Evolutionary conservation across 176 grass and related monocot genomes (phyloP), one percentile per base, ranked within the genome.

Genomic region (Eremochloa ophiuroides): DNA sequence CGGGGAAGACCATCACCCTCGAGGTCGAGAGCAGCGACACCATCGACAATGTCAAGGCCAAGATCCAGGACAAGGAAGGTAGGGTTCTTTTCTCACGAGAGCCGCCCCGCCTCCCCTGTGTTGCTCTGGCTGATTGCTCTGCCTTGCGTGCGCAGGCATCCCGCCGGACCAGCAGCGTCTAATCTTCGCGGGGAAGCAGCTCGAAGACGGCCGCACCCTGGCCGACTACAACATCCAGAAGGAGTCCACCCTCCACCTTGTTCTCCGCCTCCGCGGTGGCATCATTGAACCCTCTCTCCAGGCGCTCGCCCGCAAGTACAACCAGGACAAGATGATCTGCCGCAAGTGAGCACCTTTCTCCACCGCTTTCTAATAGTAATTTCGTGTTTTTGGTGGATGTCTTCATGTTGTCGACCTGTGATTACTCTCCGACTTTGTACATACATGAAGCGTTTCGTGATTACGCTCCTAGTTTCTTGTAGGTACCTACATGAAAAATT

Each of bases 41-140:
- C 59, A 90, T 99, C 77, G 93, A 99, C 91, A 96, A 93, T 77
- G 97, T 99, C 82, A 99, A 95, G 75, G 96, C 96, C 10, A 99
- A 99, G 93, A 99, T 99, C 77, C 93, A 99, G 81, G 96, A 99
- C 82, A 94, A 98, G 82, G 92, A 98, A 84, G 95, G 92, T 97
- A 41, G 28, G 1, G 15, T 23, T 26, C 0, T 0, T 8, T 13
- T 43, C 10, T 34, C 1, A n/a, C 17, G 3, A 10, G 15, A 6
- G 4, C 3, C 23, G 7, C 3, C 7, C 1, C 16, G 30, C 16
- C 16, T 8, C 14, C 14, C 15, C 3, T 29, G 22, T 47, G 17
- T 10, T 12, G 8, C 15, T 11, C 0, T 74, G 2, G 33, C 33
- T 69, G 33, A 80, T 53, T 67, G 13, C 10, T 69, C 2, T 22